Percentiles rank a stretch among this genome's conserved stretches.
Evolutionary conservation across 164 flowering plant genomes (phyloP).

Genomic region (Sextonia rubra): DNA sequence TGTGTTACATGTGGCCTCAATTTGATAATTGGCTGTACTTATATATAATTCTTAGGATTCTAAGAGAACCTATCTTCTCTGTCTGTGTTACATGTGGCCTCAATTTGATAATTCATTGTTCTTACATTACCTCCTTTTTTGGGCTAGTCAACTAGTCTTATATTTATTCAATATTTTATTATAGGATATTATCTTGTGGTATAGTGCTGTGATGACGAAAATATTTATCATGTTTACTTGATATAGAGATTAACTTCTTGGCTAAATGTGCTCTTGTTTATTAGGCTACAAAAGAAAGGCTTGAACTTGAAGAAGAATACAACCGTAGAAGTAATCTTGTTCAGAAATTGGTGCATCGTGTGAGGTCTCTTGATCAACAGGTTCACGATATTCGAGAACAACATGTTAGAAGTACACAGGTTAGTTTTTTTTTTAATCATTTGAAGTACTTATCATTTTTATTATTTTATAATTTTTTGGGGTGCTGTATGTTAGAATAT

Average conservation of each 20-base stretch:
- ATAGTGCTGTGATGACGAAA: background rate
- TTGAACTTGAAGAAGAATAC: slow-evolving; percentile 52
- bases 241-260: background rate
- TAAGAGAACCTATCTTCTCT: too few relatives aligned
- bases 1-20: too few relatives aligned
- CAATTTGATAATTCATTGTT: too few relatives aligned
- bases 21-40: too few relatives aligned
- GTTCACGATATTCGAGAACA: slow-evolving; percentile 61
- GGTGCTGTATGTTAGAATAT: background rate
- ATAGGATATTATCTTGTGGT: too few relatives aligned
- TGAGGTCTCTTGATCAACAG: slow-evolving; percentile 52
- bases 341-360: slow-evolving; percentile 38
- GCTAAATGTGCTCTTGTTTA: background rate
- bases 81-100: too few relatives aligned
- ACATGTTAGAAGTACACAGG: slow-evolving; percentile 68
- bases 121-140: too few relatives aligned
- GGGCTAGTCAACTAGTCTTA: background rate
- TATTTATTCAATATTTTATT: too few relatives aligned
- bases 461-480: too few relatives aligned
- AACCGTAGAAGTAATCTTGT: slow-evolving; percentile 30
- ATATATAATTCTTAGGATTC: too few relatives aligned
- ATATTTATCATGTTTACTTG: background rate
- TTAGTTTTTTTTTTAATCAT: slow-evolving; percentile 11
- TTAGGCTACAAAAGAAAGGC: slow-evolving; percentile 60
- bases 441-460: background rate